Conservation (phyloP, 306 rosid species). For the Trichosanthes truncata region DNA sequence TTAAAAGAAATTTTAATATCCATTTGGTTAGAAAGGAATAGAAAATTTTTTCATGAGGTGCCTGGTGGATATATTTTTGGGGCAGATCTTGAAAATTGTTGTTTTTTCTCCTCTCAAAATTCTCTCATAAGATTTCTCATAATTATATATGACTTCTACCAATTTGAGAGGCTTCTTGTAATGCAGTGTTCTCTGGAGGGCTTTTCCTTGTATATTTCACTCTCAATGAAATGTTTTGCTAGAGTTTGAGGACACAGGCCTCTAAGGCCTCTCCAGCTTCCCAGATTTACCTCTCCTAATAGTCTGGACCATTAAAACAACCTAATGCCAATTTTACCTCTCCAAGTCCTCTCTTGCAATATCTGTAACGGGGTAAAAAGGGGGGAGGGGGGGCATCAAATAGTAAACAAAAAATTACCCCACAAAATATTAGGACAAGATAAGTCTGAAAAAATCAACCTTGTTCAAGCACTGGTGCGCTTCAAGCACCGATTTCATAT, state of each 20-base stretch:
- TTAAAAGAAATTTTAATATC: background rate
- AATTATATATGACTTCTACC: background rate
- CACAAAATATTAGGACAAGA: background rate
- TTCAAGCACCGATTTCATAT: conserved; percentile 74
- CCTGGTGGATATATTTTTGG: background rate
- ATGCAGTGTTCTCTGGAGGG: background rate
- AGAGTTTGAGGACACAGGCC: background rate
- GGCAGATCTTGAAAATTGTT: background rate
- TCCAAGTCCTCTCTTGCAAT: background rate
- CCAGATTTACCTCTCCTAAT: background rate
- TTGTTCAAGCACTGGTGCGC: conserved; percentile 90
- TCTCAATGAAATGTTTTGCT: background rate
- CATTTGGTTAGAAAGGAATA: background rate
- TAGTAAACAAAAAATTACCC: background rate
- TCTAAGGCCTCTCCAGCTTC: background rate
- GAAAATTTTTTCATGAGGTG: background rate
- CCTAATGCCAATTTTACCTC: background rate
- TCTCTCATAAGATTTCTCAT: background rate
- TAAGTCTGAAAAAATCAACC: conserved; percentile 26
- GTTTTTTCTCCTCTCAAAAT: background rate
- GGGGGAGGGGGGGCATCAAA: background rate
- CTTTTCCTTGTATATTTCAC: background rate
- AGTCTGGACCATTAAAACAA: background rate
- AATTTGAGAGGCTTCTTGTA: background rate
- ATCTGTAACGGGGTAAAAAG: background rate